These are phyloP conservation scores for Saccharomyces paradoxus DNA, from an alignment of 805 yeast species.

Conservation along the genomic window DNA sequence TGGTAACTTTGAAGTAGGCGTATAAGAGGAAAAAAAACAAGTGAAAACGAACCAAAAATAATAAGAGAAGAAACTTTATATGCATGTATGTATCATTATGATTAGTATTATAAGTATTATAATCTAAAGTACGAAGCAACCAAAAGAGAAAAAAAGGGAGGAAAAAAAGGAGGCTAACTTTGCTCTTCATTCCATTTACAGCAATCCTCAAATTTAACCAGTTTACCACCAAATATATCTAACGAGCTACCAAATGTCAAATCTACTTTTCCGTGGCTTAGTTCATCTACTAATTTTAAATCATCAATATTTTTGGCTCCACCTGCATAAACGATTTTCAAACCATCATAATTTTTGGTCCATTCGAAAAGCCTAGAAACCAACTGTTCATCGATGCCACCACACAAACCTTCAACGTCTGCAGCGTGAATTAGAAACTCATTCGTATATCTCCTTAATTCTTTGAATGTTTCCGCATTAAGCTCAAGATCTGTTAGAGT, in stretches of 20 bases:
- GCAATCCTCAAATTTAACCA: constrained; percentile 70
- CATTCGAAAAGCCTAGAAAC: constrained; percentile 70
- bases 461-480: constrained; percentile 42
- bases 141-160: neutral
- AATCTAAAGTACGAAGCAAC: neutral
- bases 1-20: constrained; percentile 15
- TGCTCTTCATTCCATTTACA: constrained; percentile 56
- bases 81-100: constrained; percentile 4
- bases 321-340: constrained; percentile 90
- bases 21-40: neutral
- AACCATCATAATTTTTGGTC: constrained; percentile 37
- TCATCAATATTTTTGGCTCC: constrained; percentile 79
- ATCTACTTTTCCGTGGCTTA: constrained; percentile 81
- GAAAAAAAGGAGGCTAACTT: neutral
- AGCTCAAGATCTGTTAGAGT: constrained; percentile 64
- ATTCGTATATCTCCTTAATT: constrained; percentile 57
- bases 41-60: neutral
- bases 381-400: constrained; percentile 79
- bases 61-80: neutral
- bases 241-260: constrained; percentile 87
- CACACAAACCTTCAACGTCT: constrained; percentile 93
- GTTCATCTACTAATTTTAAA: constrained; percentile 49
- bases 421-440: constrained; percentile 96
- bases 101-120: constrained; percentile 1
- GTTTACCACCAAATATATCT: constrained; percentile 87